phyloP scores from a whole-genome alignment of 2,329 filamentous ascomycete species.

The Sordariomycetes sp. region DNA sequence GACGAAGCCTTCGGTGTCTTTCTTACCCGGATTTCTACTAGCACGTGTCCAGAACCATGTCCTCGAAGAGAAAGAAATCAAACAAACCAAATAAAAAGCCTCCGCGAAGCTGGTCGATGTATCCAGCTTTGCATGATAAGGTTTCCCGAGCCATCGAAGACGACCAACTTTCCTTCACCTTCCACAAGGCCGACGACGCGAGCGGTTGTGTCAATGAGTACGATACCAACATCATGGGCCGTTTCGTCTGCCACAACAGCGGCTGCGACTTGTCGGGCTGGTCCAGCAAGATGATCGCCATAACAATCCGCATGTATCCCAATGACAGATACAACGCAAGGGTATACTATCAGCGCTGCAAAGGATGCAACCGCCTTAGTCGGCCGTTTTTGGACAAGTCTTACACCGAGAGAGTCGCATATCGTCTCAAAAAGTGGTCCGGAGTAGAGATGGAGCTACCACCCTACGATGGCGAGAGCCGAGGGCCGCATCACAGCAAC shows the following conservation, averaged over 20 bases:
- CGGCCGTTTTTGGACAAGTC: conserved; percentile 15
- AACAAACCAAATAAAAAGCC: not conserved
- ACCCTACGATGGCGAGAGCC: not conserved
- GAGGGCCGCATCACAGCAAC: conserved; percentile 11
- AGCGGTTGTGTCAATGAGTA: conserved; percentile 5
- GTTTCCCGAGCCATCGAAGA: not conserved
- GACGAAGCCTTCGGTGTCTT: too few species aligned
- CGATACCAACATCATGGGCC: conserved; percentile 6
- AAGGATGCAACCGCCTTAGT: conserved; percentile 15
- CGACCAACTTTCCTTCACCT: conserved; percentile 5
- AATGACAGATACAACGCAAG: conserved; percentile 21
- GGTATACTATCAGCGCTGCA: conserved; percentile 27
- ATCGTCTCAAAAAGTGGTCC: conserved; percentile 26
- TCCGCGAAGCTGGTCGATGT: not conserved
- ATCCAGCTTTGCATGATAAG: not conserved
- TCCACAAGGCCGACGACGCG: conserved; percentile 12
- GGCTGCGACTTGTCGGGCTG: conserved; percentile 13
- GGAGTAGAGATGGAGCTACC: conserved; percentile 12
- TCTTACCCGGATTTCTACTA: too few species aligned
- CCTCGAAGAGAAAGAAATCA: too few species aligned
- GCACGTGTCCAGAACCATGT: too few species aligned
- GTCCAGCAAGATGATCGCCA: conserved; percentile 22
- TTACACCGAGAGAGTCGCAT: conserved; percentile 23
- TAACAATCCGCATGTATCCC: conserved; percentile 21
- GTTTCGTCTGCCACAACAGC: conserved; percentile 19